Evolutionary conservation across 225 moss, liverwort and hornwort species (phyloP).

Genomic region (Bryum argenteum): DNA sequence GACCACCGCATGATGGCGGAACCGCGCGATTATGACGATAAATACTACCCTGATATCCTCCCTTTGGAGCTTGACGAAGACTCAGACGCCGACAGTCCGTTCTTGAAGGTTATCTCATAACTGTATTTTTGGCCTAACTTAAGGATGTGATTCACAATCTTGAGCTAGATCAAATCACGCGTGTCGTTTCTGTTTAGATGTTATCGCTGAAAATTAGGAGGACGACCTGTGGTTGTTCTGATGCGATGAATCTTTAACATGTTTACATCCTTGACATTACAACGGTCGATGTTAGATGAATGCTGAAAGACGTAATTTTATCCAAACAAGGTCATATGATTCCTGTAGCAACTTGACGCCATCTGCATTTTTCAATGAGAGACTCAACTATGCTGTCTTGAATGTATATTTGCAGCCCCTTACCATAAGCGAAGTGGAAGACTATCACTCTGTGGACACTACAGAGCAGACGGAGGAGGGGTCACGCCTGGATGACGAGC

Average conservation of each 20-base stretch:
- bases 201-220: conserved; percentile 8
- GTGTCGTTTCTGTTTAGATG: conserved; percentile 15
- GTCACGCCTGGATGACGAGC: conserved; percentile 33
- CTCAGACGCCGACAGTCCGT: conserved; percentile 38
- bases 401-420: conserved; percentile 40
- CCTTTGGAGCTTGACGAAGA: conserved; percentile 51
- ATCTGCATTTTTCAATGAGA: not conserved
- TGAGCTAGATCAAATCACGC: conserved; percentile 13
- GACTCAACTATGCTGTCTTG: conserved; percentile 1
- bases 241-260: conserved; percentile 9
- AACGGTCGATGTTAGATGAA: not conserved
- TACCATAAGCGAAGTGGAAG: conserved; percentile 25
- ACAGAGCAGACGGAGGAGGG: conserved; percentile 48
- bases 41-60: conserved; percentile 39
- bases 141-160: conserved; percentile 14
- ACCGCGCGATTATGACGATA: conserved; percentile 39
- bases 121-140: conserved; percentile 19
- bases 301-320: not conserved
- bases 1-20: conserved; percentile 38
- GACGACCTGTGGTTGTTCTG: conserved; percentile 22
- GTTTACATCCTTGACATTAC: conserved; percentile 1
- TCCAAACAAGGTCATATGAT: conserved; percentile 12
- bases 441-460: conserved; percentile 23
- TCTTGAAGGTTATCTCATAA: conserved; percentile 36
- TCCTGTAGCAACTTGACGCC: conserved; percentile 1